A percentile compares a stretch with the other conserved stretches of the same genome.
phyloP scores from a whole-genome alignment of 129 eudicot genomes.

The Oenanthe sinensis region DNA sequence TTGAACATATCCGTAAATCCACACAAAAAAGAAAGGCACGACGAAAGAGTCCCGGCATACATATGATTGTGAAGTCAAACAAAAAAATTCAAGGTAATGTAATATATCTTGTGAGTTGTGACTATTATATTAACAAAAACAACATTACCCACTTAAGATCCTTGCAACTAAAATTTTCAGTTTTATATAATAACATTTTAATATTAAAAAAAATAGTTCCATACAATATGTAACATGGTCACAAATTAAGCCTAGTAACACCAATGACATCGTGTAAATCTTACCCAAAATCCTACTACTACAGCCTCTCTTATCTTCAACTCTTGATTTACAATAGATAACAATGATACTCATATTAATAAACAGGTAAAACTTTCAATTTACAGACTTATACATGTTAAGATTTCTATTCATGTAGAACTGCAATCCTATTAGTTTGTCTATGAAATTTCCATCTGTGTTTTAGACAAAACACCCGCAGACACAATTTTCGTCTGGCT shows the following conservation, averaged over 20 bases:
- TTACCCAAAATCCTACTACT: not conserved
- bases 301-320: not conserved
- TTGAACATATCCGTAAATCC: not conserved
- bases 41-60: not conserved
- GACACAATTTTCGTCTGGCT: not conserved
- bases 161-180: not conserved
- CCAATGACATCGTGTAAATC: not conserved
- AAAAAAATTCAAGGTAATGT: not conserved
- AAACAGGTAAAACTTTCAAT: too few relatives aligned
- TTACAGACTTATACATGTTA: not conserved
- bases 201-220: not conserved
- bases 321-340: not conserved
- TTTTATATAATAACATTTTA: not conserved
- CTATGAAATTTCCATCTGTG: not conserved
- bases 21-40: too few relatives aligned
- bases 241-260: not conserved
- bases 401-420: not conserved
- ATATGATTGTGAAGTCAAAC: not conserved
- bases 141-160: not conserved
- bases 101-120: not conserved
- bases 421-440: not conserved
- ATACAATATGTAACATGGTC: not conserved
- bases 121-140: not conserved
- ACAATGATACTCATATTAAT: not conserved
- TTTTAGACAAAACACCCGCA: not conserved